Percentiles rank a stretch among this genome's conserved stretches.
Evolutionary conservation across 2,329 filamentous ascomycete species (phyloP).

Genomic region (Ophiocordyceps sinensis): DNA sequence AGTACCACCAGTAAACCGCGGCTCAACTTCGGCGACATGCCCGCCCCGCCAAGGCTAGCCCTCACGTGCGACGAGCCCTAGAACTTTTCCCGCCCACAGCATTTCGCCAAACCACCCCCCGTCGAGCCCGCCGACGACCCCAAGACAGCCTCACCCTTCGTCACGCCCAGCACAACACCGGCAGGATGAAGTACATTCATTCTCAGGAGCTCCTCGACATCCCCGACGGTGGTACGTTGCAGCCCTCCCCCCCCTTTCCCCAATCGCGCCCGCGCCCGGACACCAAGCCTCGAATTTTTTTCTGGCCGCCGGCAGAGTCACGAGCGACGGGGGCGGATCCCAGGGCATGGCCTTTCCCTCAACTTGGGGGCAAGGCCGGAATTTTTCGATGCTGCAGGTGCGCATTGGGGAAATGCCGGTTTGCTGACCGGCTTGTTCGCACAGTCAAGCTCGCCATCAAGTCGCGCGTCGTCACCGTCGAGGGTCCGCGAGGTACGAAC

Average conservation of each 20-base stretch:
- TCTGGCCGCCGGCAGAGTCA: too few species aligned
- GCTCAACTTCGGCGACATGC: conserved; percentile 11
- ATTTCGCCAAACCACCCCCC: conserved; percentile 21
- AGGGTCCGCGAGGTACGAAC: conserved; percentile 75
- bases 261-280: too few species aligned
- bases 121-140: conserved; percentile 21
- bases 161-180: conserved; percentile 34
- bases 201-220: conserved; percentile 90
- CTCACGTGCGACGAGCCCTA: conserved; percentile 29
- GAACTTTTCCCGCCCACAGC: conserved; percentile 30
- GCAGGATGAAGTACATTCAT: conserved; percentile 99
- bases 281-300: too few species aligned
- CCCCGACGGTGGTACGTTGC: conserved; percentile 83
- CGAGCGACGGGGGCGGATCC: too few species aligned
- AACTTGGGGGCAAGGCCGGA: background rate
- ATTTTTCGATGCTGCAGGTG: background rate
- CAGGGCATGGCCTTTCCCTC: conserved; percentile 3
- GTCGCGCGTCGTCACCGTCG: conserved; percentile 89
- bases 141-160: conserved; percentile 26
- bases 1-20: too few species aligned
- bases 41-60: conserved; percentile 5
- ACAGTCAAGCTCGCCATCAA: conserved; percentile 97
- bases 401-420: background rate
- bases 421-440: conserved; percentile 15
- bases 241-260: background rate